These are phyloP conservation scores for Aspergillus heteromorphus DNA, from an alignment of 495 filamentous ascomycete genomes.

Conservation along the genomic window DNA sequence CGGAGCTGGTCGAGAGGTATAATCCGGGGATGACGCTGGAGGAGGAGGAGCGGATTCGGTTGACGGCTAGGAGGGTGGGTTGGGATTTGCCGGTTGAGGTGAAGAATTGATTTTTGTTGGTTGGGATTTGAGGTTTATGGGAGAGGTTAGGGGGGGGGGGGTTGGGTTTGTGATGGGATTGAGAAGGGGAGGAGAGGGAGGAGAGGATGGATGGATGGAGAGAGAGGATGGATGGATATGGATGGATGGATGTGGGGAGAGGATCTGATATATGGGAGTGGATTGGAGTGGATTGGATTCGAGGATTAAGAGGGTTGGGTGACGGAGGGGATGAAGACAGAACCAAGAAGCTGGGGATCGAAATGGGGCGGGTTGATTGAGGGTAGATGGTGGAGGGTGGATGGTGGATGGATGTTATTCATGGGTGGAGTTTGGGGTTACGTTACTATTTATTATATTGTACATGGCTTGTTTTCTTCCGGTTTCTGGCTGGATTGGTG, in stretches of 20 bases:
- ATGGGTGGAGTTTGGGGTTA: background rate
- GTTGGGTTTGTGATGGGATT: background rate
- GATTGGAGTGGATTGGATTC: no score
- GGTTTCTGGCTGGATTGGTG: background rate
- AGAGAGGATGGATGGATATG: background rate
- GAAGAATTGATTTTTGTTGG: no score
- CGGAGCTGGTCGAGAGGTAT: constrained; percentile 77
- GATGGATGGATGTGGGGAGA: background rate
- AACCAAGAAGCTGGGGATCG: no score
- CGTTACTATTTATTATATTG: no score
- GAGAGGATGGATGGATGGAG: background rate
- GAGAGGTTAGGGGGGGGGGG: background rate
- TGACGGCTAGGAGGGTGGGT: constrained; percentile 83
- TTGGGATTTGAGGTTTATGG: no score
- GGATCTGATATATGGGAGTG: background rate
- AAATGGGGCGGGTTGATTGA: background rate
- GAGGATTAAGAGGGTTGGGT: no score
- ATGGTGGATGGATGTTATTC: background rate
- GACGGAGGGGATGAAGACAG: no score
- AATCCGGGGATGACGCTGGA: constrained; percentile 84
- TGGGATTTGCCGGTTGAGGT: constrained; percentile 67
- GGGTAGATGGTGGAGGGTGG: background rate
- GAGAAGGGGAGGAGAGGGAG: background rate
- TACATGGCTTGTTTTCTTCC: background rate
- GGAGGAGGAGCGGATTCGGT: constrained; percentile 74